Conservation (phyloP, 345 rosid species). For the Rhodamnia rubescens region DNA sequence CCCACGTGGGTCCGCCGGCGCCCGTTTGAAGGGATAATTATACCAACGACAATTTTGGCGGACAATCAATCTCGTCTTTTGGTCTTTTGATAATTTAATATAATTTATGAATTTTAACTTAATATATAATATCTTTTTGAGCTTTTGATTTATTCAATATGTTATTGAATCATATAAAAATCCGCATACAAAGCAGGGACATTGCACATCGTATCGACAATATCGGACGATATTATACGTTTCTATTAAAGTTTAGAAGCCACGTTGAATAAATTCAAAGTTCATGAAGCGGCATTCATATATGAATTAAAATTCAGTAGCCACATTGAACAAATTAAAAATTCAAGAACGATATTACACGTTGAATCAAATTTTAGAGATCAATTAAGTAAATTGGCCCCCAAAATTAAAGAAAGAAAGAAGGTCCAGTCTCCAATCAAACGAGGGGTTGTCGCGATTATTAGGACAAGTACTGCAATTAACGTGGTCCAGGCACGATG, state of each 20-base stretch:
- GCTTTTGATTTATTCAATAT: rapidly evolving
- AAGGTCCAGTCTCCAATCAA: not conserved
- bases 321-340: too few relatives aligned
- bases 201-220: not conserved
- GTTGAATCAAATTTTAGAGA: not conserved
- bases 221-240: not conserved
- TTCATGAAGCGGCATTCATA: not conserved
- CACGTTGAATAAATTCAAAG: too few relatives aligned
- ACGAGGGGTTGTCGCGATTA: not conserved
- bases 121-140: rapidly evolving
- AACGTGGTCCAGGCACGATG: not conserved
- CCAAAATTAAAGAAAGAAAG: not conserved
- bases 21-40: not conserved
- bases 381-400: not conserved
- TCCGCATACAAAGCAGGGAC: too few relatives aligned
- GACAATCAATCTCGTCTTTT: rapidly evolving
- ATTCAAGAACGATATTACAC: not conserved
- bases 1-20: not conserved
- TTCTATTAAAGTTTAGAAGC: too few relatives aligned
- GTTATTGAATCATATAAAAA: rapidly evolving
- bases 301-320: not conserved
- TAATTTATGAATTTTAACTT: rapidly evolving
- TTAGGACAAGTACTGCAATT: not conserved
- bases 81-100: too few relatives aligned
- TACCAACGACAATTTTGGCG: not conserved